These are phyloP conservation scores for Hypoxylon sp. DNA, from an alignment of 2,329 filamentous ascomycete species.

Conservation along the genomic window DNA sequence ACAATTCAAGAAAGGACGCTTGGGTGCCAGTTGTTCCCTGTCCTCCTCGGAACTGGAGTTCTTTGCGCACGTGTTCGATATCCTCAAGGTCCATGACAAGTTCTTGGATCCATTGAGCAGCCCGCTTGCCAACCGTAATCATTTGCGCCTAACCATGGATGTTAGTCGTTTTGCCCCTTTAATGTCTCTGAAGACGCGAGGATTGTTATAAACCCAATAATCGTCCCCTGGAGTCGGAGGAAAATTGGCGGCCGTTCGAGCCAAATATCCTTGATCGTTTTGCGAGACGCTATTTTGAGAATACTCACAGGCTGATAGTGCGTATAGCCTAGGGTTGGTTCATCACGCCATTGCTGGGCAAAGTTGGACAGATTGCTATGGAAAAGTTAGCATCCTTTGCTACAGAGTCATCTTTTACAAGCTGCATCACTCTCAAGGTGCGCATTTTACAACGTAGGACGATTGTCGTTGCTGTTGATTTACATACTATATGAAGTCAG, in stretches of 20 bases:
- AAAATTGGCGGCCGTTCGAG: background rate
- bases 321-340: constrained; percentile 83
- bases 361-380: constrained; percentile 77
- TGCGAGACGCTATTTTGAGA: background rate
- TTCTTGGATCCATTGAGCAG: constrained; percentile 81
- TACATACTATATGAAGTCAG: constrained; percentile 29
- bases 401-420: background rate
- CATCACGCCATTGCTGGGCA: constrained; percentile 71
- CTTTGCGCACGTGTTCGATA: constrained; percentile 77
- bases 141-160: constrained; percentile 60
- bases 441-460: background rate
- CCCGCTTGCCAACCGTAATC: constrained; percentile 72
- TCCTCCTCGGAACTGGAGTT: constrained; percentile 76
- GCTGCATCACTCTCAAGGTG: background rate
- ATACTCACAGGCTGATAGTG: constrained; percentile 54
- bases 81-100: constrained; percentile 81
- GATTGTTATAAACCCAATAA: background rate
- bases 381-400: constrained; percentile 6
- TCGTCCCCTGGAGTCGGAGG: background rate
- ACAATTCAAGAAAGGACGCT: constrained; percentile 76
- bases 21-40: constrained; percentile 76
- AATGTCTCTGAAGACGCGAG: background rate
- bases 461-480: background rate
- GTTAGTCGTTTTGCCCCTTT: background rate
- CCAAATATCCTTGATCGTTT: background rate